Evolutionary conservation across 495 filamentous ascomycete species (phyloP), one percentile per base, ranked within the genome.

Genomic region (Letharia lupina): DNA sequence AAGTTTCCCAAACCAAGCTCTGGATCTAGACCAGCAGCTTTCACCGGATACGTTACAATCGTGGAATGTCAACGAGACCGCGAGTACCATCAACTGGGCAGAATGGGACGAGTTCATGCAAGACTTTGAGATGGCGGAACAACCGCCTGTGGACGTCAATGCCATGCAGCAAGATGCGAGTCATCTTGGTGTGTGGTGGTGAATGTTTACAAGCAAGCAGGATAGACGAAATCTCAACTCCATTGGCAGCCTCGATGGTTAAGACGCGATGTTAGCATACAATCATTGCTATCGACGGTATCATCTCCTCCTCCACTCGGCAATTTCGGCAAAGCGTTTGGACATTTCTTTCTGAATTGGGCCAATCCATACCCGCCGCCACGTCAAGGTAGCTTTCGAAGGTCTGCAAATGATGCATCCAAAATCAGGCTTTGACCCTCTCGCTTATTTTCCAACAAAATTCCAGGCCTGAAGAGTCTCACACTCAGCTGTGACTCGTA

Each of bases 41-140:
- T 41, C 64, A 33, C 28, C 63, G 0, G 44, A 62, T 39, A 16
- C 15, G 16, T 59, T 62, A 16, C 40, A 11, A 16, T 33, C 58
- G 31, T 66, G 61, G 59, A 60, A 61, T 28, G 37, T 58, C 23
- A 66, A 62, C 28, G 67, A 66, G n/a, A 44, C 59, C 18, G 15
- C 62, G 39, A 60, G 61, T 16, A 42, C 66, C 7, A 56, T 67
- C 47, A 71, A 71, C n/a, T 71, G 79, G 78, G 76, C 78, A 39
- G 77, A 80, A 37, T 81, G 80, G 77, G 79, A 81, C 58, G 74
- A 78, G 37, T 80, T 82, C 40, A 78, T 82, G 76, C 77, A 77
- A 7, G 79, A 82, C 41, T 82, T 80, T 64, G 76, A 82, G 57
- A 74, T 75, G 69, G 77, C 45, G 20, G 67, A 68, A 56, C 52